Base-by-base conservation (phyloP, 129 eudicot species). In the Deinandra increscens region DNA sequence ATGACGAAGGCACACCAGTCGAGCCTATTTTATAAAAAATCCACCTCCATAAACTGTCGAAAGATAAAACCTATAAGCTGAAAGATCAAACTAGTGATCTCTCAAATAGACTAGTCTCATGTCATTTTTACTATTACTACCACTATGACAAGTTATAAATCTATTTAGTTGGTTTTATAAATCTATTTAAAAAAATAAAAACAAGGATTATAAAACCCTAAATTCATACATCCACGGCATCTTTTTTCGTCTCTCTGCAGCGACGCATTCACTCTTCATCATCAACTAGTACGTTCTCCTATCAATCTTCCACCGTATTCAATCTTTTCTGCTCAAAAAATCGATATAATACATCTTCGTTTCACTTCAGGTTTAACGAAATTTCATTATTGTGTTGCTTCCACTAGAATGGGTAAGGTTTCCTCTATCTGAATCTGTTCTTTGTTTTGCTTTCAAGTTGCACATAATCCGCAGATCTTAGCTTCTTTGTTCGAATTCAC, bases 331-430 rank as follows among this genome's bases (percentile, higher is more conserved):
- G 33, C 36, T 55, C 37, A 10, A 22, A 19, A 53, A 20, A 7
- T 53, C 22, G 33, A 22, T 23, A 22, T 5, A 11, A 55, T 3
- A 55, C 11, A 26, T 55, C 23, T 55, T 26, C 36, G 4, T 23
- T 55, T 55, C 61, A 55, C 61, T 55, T 55, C 61, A 23, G 61
- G 37, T 55, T 54, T 26, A 55, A 4, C 36, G 3, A 55, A 13
- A 55, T 55, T 23, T 55, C 61, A 11, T 5, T 22, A 0, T 54
- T 0, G 6, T 22, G 15, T n/a, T 13, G 23, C 36, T 9, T 4
- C 14, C 53, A 14, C 19, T n/a, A 14, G 0, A 55, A 55, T 55
- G 61, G 61, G 61, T 55, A 55, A 53, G 15, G 14, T 23, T 55
- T 11, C 15, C 5, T 54, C n/a, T 54, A 10, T 54, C 31, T 9